Evolutionary conservation across 2,329 filamentous ascomycete species (phyloP).

Genomic region (Fusarium sp.): DNA sequence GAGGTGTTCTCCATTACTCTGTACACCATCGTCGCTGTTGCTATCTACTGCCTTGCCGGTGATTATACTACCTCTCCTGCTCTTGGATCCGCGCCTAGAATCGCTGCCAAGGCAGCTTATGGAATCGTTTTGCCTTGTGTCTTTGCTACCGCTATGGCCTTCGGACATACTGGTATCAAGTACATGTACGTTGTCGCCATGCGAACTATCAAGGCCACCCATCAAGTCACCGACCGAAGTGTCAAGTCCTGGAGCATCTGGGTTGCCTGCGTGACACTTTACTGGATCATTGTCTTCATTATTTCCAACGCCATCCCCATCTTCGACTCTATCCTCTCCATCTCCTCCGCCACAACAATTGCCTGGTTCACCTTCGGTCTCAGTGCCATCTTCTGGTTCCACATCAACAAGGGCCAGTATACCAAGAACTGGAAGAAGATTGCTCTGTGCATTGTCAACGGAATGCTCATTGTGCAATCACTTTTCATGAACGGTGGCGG

Average conservation of each 20-base stretch:
- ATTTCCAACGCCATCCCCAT: conserved; percentile 51
- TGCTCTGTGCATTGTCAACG: conserved; percentile 39
- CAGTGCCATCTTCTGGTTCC: conserved; percentile 50
- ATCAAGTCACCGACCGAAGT: conserved; percentile 48
- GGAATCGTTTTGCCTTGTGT: conserved; percentile 47
- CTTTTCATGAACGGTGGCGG: conserved; percentile 51
- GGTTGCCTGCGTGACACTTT: conserved; percentile 47
- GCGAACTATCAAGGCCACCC: conserved; percentile 45
- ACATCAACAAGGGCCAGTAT: conserved; percentile 45
- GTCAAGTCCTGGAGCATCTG: conserved; percentile 50
- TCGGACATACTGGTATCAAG: conserved; percentile 49
- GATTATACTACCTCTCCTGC: conserved; percentile 49
- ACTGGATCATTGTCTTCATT: conserved; percentile 49
- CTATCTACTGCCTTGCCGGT: conserved; percentile 48
- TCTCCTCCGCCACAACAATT: conserved; percentile 50
- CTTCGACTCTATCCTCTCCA: conserved; percentile 51
- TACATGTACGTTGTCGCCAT: conserved; percentile 50
- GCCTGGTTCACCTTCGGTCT: conserved; percentile 52
- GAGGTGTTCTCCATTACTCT: conserved; percentile 49
- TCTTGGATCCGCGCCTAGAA: conserved; percentile 47
- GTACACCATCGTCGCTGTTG: conserved; percentile 48
- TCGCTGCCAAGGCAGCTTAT: conserved; percentile 49
- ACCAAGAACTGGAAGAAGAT: conserved; percentile 39
- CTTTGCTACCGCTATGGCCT: conserved; percentile 47
- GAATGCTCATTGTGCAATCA: conserved; percentile 45